Conservation (phyloP, 352 stramenopile species). For the Globisporangium parvum region DNA sequence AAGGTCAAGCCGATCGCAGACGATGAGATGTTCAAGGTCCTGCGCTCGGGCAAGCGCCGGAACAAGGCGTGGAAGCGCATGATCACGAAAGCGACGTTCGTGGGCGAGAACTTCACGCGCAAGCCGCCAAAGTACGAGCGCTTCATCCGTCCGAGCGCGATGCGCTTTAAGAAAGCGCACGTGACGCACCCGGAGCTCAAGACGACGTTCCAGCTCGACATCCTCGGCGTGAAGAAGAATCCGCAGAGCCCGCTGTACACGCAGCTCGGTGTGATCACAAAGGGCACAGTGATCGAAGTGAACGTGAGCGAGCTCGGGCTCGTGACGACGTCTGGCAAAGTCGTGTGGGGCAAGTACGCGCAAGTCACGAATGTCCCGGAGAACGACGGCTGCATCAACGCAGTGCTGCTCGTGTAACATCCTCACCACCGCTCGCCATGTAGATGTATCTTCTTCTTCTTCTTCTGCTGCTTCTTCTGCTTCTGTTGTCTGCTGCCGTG, state of each 20-base stretch:
- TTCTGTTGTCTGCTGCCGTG: not conserved
- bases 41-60: conserved; percentile 95
- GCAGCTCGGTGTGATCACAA: conserved; percentile 98
- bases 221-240: conserved; percentile 99
- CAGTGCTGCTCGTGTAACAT: conserved; percentile 95
- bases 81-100: conserved; percentile 95
- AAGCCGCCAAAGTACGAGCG: conserved; percentile 99
- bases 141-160: conserved; percentile 98
- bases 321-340: conserved; percentile 98
- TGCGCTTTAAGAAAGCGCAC: conserved; percentile 99
- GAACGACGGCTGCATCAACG: conserved; percentile 99
- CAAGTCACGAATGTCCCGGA: conserved; percentile 99
- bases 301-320: conserved; percentile 99
- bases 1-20: conserved; percentile 99
- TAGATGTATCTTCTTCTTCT: conserved; percentile 25
- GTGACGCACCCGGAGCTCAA: conserved; percentile 99
- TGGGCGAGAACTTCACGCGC: conserved; percentile 99
- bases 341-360: conserved; percentile 99
- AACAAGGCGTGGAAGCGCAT: conserved; percentile 91
- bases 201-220: conserved; percentile 99
- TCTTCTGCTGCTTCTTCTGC: not conserved
- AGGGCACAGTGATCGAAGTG: conserved; percentile 98
- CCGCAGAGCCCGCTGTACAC: conserved; percentile 96
- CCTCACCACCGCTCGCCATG: conserved; percentile 16
- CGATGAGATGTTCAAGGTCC: conserved; percentile 99